phyloP scores from a whole-genome alignment of 306 rosid species.

The Phaseolus lunatus region DNA sequence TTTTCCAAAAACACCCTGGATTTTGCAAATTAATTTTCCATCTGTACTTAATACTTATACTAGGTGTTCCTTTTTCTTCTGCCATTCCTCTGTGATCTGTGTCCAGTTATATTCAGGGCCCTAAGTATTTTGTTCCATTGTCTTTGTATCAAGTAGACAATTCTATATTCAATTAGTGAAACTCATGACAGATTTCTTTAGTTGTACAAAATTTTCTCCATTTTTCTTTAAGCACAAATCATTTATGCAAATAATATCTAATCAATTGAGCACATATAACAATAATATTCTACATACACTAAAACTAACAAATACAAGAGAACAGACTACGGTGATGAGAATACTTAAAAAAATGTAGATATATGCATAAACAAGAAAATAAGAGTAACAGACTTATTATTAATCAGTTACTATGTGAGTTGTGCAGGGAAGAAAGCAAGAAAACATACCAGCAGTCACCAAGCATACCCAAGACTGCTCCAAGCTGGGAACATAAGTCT shows the following conservation, averaged over 20 bases:
- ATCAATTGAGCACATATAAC: background rate
- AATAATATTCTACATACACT: background rate
- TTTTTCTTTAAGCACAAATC: conserved; percentile 19
- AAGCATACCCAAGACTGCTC: conserved; percentile 98
- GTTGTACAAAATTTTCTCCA: background rate
- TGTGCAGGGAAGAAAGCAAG: conserved; percentile 13
- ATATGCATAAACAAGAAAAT: conserved; percentile 13
- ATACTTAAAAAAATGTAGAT: conserved; percentile 20
- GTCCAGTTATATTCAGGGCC: conserved; percentile 3
- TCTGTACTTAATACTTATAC: background rate
- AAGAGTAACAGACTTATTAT: conserved; percentile 3
- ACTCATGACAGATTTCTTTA: background rate
- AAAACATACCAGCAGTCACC: conserved; percentile 93
- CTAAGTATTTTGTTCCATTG: background rate
- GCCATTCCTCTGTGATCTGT: background rate
- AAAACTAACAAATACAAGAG: background rate
- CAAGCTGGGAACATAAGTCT: conserved; percentile 96
- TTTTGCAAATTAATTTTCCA: conserved; percentile 26
- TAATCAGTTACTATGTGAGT: background rate
- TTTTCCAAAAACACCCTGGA: conserved; percentile 16
- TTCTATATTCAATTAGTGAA: background rate
- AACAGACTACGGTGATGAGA: background rate
- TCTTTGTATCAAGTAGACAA: conserved; percentile 9
- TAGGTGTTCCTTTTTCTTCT: conserved; percentile 14
- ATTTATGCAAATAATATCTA: background rate